A percentile compares a stretch with the other conserved stretches of the same genome.
These are phyloP conservation scores for Tremella mesenterica DNA, from an alignment of 768 basidiomycete genomes.

Conservation along the genomic window DNA sequence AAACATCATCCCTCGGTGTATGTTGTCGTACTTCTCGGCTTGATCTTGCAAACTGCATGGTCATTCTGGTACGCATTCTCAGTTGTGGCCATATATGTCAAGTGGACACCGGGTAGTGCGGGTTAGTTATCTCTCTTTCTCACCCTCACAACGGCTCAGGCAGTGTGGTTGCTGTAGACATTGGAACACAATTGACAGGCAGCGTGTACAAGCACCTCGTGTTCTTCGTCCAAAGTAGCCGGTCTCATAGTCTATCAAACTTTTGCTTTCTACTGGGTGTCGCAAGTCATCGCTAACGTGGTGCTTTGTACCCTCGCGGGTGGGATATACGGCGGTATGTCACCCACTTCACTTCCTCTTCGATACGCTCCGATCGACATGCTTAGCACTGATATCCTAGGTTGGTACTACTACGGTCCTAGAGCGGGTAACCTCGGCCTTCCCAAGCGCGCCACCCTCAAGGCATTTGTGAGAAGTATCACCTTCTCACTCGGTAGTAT, in stretches of 20 bases:
- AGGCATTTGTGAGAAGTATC: slow-evolving; percentile 64
- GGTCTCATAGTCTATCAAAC: slow-evolving; percentile 69
- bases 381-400: slow-evolving; percentile 9
- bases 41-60: slow-evolving; percentile 63
- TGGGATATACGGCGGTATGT: slow-evolving; percentile 57
- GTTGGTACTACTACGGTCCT: slow-evolving; percentile 81
- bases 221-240: slow-evolving; percentile 66
- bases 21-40: slow-evolving; percentile 61
- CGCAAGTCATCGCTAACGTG: slow-evolving; percentile 71
- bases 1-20: slow-evolving; percentile 76
- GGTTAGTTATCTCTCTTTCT: slow-evolving; percentile 47
- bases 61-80: slow-evolving; percentile 76
- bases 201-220: slow-evolving; percentile 48
- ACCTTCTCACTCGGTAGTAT: slow-evolving; percentile 74
- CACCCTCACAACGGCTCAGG: slow-evolving; percentile 47
- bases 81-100: slow-evolving; percentile 61
- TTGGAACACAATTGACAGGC: neutral
- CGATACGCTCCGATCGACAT: neutral
- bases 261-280: slow-evolving; percentile 80
- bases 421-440: slow-evolving; percentile 55
- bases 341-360: neutral
- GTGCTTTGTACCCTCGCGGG: slow-evolving; percentile 71
- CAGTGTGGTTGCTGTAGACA: neutral
- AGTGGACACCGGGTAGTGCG: slow-evolving; percentile 69
- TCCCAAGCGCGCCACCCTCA: slow-evolving; percentile 63